These are phyloP conservation scores for Alternaria brassicae DNA, from an alignment of 2,329 filamentous ascomycete genomes.

Conservation along the genomic window DNA sequence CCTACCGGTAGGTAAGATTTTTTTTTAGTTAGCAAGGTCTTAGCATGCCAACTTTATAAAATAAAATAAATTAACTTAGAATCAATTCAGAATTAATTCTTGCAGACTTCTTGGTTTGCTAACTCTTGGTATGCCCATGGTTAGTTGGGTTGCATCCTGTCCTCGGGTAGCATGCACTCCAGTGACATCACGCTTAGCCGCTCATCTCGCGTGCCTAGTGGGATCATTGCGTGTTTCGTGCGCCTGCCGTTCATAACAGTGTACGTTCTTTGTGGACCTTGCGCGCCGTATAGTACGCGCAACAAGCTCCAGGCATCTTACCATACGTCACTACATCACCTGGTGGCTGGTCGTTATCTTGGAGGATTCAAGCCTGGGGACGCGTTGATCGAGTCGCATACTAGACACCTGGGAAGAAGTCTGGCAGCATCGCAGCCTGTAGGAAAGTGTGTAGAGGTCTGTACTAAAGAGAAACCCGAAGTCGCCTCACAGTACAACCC, in stretches of 20 bases:
- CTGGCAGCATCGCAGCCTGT: background rate
- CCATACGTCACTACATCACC: background rate
- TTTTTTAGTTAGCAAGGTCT: too few relatives aligned
- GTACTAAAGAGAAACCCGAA: background rate
- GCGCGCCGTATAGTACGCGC: background rate
- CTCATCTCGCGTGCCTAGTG: background rate
- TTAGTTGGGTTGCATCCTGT: too few relatives aligned
- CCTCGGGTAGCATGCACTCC: background rate
- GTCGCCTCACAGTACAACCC: background rate
- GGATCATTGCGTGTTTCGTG: background rate
- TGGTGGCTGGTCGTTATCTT: background rate
- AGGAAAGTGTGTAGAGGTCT: background rate
- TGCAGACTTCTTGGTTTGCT: too few relatives aligned
- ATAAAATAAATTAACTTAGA: too few relatives aligned
- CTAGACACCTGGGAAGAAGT: background rate
- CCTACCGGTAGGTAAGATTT: too few relatives aligned
- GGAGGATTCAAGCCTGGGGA: background rate
- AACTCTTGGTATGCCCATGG: too few relatives aligned
- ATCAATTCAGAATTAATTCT: too few relatives aligned
- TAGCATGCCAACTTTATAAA: too few relatives aligned
- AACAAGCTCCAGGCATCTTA: background rate
- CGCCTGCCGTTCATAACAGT: background rate
- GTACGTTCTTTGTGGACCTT: background rate
- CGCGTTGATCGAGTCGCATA: background rate
- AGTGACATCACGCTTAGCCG: background rate